These are phyloP conservation scores for Gastrolobium villosum DNA, from an alignment of 306 rosid species.

Conservation along the genomic window DNA sequence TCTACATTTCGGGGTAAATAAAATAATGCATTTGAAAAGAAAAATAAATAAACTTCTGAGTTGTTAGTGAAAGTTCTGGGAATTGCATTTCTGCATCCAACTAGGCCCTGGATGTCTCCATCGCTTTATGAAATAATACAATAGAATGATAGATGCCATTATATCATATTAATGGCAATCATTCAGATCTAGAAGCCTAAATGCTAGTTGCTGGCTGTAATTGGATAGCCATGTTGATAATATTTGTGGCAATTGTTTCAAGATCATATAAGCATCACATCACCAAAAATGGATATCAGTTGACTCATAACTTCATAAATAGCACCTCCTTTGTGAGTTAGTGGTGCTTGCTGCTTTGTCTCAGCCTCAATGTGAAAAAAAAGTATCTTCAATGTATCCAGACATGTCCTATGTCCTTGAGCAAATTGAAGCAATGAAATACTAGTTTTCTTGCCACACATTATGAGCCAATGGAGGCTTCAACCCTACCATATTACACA, in stretches of 20 bases:
- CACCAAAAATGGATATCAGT: constrained; percentile 25
- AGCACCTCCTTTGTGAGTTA: constrained; percentile 43
- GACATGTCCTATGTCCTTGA: constrained; percentile 29
- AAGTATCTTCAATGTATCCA: constrained; percentile 44
- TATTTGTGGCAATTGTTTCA: constrained; percentile 23
- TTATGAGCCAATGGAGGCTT: constrained; percentile 38
- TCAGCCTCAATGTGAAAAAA: constrained; percentile 33
- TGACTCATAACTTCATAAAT: constrained; percentile 38
- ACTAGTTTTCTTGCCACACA: constrained; percentile 53
- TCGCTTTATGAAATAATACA: constrained; percentile 38
- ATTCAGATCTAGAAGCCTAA: constrained; percentile 34
- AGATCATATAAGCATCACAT: constrained; percentile 41
- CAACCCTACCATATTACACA: constrained; percentile 53
- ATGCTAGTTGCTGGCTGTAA: constrained; percentile 29
- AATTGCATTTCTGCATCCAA: constrained; percentile 30
- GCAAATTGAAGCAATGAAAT: constrained; percentile 46
- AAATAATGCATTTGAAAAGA: not conserved
- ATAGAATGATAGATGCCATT: constrained; percentile 41
- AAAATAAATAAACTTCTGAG: not conserved
- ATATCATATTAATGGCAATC: constrained; percentile 31
- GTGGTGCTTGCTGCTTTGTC: constrained; percentile 51
- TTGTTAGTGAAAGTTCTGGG: not conserved
- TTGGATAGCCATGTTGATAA: constrained; percentile 40
- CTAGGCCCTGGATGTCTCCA: constrained; percentile 29
- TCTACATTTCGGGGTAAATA: not conserved